Percentiles rank a stretch among this genome's conserved stretches.
These are phyloP conservation scores for Ambrosiella xylebori DNA, from an alignment of 2,329 filamentous ascomycete genomes.

Conservation along the genomic window DNA sequence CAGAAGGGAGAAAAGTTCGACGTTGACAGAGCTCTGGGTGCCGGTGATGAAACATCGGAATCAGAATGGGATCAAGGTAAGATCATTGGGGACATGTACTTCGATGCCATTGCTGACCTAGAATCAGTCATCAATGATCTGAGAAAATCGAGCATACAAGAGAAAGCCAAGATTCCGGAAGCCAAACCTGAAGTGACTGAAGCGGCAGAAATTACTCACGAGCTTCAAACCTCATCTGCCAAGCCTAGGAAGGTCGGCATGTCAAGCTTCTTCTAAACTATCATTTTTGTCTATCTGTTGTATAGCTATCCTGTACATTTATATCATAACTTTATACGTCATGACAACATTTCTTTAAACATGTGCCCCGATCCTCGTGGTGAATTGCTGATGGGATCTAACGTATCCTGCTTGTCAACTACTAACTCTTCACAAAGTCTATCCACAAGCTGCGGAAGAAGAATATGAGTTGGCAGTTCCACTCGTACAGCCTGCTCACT, in stretches of 20 bases:
- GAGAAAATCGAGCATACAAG: slow-evolving; percentile 29
- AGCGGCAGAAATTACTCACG: no score
- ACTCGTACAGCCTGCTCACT: slow-evolving; percentile 38
- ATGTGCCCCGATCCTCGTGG: slow-evolving; percentile 16
- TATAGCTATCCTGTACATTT: not conserved
- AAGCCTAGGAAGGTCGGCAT: slow-evolving; percentile 17
- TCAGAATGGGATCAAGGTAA: slow-evolving; percentile 74
- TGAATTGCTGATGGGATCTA: slow-evolving; percentile 13
- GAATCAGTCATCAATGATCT: slow-evolving; percentile 42
- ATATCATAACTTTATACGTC: slow-evolving; percentile 10
- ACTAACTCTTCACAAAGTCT: slow-evolving; percentile 21
- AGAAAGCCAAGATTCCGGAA: slow-evolving; percentile 22
- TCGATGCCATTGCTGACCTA: not conserved
- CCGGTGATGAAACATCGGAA: slow-evolving; percentile 58
- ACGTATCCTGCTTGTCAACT: not conserved
- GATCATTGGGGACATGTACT: slow-evolving; percentile 15
- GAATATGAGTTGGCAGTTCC: slow-evolving; percentile 38
- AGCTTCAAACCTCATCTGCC: no score
- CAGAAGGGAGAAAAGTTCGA: slow-evolving; percentile 63
- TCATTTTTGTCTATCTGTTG: not conserved
- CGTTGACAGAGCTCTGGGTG: slow-evolving; percentile 66
- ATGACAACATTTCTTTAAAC: slow-evolving; percentile 47
- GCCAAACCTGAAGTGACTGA: not conserved
- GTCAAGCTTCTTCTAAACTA: slow-evolving; percentile 33
- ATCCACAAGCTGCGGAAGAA: slow-evolving; percentile 40